Percentiles rank a stretch among this genome's conserved stretches.
These are phyloP conservation scores for Apiospora marii DNA, from an alignment of 2,329 filamentous ascomycete species.

Conservation along the genomic window DNA sequence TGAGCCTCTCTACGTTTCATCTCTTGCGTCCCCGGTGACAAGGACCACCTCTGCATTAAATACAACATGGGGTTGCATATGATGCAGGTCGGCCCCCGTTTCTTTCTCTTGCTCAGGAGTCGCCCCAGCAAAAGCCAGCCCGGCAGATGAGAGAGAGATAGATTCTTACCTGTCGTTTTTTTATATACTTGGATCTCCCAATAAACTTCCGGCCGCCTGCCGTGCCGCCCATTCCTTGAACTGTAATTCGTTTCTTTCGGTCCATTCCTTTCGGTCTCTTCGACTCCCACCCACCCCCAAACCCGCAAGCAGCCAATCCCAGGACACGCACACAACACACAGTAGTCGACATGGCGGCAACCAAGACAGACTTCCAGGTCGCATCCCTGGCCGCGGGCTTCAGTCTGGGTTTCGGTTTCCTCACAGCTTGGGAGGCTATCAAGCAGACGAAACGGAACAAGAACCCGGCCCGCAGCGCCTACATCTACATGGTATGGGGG, in stretches of 20 bases:
- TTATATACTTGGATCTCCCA: neutral
- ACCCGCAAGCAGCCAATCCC: too few species aligned
- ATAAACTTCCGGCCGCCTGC: neutral
- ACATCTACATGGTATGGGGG: constrained; percentile 46
- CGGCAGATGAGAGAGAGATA: neutral
- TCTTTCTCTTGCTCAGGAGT: neutral
- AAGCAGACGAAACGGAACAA: constrained; percentile 28
- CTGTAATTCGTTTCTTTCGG: constrained; percentile 3
- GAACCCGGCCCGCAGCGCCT: constrained; percentile 25
- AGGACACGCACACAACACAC: neutral
- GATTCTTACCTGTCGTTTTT: neutral
- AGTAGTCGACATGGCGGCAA: constrained; percentile 3
- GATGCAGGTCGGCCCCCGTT: neutral
- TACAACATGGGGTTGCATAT: constrained; percentile 6
- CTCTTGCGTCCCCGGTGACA: neutral
- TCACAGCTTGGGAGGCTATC: constrained; percentile 29
- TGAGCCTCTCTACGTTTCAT: constrained; percentile 11
- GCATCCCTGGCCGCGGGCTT: constrained; percentile 28
- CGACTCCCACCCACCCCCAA: neutral
- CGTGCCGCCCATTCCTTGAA: neutral
- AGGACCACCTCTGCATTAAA: constrained; percentile 7
- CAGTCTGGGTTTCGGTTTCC: constrained; percentile 29
- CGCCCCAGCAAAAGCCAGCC: neutral
- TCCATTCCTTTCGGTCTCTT: neutral
- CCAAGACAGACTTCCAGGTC: constrained; percentile 26